A percentile compares a stretch with the other conserved stretches of the same genome.
Evolutionary conservation across 1,284 basidiomycete species (phyloP).

Genomic region (Porogramme epimiltina): DNA sequence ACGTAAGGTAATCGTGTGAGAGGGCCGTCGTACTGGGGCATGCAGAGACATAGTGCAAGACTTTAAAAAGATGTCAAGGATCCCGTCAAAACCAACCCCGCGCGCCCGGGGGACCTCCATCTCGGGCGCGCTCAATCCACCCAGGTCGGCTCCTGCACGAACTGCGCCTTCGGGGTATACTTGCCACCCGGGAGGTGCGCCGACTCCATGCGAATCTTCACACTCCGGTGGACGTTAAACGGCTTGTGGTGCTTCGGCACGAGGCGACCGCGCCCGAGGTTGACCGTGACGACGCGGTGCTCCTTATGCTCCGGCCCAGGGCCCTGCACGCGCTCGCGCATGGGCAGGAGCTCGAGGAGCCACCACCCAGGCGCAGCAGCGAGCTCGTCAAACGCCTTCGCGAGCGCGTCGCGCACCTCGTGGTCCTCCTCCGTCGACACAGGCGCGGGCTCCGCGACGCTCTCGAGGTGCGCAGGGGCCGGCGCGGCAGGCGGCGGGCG

Average conservation of each 20-base stretch:
- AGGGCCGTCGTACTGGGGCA: too few species aligned
- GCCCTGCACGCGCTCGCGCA: constrained; percentile 40
- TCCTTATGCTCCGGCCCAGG: constrained; percentile 2
- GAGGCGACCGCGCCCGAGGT: constrained; percentile 45
- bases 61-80: too few species aligned
- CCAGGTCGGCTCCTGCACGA: constrained; percentile 3
- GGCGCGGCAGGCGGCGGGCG: constrained; percentile 2
- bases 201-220: constrained; percentile 48
- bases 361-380: constrained; percentile 48
- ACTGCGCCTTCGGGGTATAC: constrained; percentile 44
- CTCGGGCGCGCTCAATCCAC: constrained; percentile 15
- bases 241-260: constrained; percentile 38
- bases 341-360: constrained; percentile 46
- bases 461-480: neutral
- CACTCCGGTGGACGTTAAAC: constrained; percentile 50
- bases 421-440: constrained; percentile 54
- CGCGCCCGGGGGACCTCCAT: too few species aligned
- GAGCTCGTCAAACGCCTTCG: constrained; percentile 57
- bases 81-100: too few species aligned
- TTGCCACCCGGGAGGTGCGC: constrained; percentile 35
- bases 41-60: too few species aligned
- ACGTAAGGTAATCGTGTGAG: too few species aligned
- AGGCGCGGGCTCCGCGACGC: constrained; percentile 1
- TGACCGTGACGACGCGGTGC: constrained; percentile 29
- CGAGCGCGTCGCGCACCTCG: constrained; percentile 43